Percentiles rank a stretch among this genome's conserved stretches.
Conservation (phyloP, 176 grass and related monocot genomes). For the Ananas comosus region DNA sequence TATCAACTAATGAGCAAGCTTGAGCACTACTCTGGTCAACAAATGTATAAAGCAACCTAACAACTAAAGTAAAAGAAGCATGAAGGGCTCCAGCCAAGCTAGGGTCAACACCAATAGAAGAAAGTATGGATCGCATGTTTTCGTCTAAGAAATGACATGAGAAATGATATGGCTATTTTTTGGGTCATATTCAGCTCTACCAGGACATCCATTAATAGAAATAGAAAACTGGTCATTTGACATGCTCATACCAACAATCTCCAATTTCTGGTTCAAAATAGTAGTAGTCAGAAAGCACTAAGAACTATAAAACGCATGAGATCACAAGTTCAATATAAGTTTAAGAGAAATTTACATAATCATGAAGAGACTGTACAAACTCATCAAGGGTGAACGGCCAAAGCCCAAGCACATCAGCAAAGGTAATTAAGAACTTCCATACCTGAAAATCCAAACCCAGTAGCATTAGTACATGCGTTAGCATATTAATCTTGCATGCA, state of each 20-base stretch:
- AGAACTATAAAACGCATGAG: not conserved
- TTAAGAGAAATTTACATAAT: slow-evolving; percentile 70
- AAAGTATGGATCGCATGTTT: too few species aligned
- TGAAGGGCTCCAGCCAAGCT: too few species aligned
- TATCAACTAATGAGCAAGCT: too few species aligned
- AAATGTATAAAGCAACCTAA: not conserved
- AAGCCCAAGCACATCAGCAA: slow-evolving; percentile 80
- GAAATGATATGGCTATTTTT: not conserved
- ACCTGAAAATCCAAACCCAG: slow-evolving; percentile 46
- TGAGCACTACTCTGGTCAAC: not conserved
- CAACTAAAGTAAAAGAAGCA: too few species aligned
- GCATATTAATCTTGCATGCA: slow-evolving; percentile 9
- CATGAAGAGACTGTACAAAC: slow-evolving; percentile 96
- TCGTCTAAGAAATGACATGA: too few species aligned
- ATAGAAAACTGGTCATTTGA: not conserved
- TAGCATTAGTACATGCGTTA: slow-evolving; percentile 21
- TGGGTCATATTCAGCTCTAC: not conserved
- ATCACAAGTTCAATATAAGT: not conserved
- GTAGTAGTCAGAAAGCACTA: not conserved
- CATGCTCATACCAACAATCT: not conserved
- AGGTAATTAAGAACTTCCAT: slow-evolving; percentile 96
- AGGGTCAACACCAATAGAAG: too few species aligned
- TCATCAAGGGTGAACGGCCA: slow-evolving; percentile 90
- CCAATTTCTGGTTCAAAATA: not conserved
- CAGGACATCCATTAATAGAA: not conserved